Evolutionary conservation across 2,329 filamentous ascomycete genomes (phyloP).

Genomic region (Colletotrichum gigasporum): DNA sequence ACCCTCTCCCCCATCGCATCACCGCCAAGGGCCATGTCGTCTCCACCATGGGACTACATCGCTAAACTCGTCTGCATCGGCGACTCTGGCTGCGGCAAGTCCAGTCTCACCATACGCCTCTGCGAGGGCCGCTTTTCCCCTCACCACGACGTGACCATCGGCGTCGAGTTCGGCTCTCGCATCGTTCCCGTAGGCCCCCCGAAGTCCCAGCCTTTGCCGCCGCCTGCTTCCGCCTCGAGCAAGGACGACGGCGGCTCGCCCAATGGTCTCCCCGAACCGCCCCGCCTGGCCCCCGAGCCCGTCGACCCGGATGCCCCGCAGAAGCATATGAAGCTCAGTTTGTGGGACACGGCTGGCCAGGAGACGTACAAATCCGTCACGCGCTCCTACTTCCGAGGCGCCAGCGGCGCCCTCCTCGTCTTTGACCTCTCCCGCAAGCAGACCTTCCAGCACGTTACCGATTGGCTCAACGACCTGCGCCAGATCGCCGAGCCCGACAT

Average conservation of each 20-base stretch:
- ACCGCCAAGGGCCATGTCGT: constrained; percentile 57
- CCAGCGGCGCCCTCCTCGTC: constrained; percentile 78
- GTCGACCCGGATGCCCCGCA: constrained; percentile 49
- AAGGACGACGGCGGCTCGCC: constrained; percentile 31
- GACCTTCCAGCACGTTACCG: constrained; percentile 88
- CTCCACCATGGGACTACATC: constrained; percentile 94
- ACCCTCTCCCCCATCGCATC: constrained; percentile 18
- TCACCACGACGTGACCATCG: constrained; percentile 96
- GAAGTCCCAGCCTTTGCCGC: constrained; percentile 60
- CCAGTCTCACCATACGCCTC: constrained; percentile 90
- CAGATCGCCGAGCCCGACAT: constrained; percentile 97
- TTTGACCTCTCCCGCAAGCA: constrained; percentile 90
- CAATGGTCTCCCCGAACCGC: constrained; percentile 64
- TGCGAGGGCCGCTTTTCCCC: constrained; percentile 96
- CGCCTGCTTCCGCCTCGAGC: constrained; percentile 31
- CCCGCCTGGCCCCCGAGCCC: constrained; percentile 43
- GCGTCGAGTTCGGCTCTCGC: constrained; percentile 93
- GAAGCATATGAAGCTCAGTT: constrained; percentile 89
- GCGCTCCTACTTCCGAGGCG: constrained; percentile 89
- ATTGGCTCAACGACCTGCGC: constrained; percentile 93
- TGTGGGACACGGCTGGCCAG: constrained; percentile 97
- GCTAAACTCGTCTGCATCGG: constrained; percentile 98
- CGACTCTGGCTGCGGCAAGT: constrained; percentile 96
- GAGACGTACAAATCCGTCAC: constrained; percentile 98
- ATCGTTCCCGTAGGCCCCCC: constrained; percentile 92